Base-by-base conservation (phyloP, 2,329 filamentous ascomycete species). In the Fusarium incarnatum region DNA sequence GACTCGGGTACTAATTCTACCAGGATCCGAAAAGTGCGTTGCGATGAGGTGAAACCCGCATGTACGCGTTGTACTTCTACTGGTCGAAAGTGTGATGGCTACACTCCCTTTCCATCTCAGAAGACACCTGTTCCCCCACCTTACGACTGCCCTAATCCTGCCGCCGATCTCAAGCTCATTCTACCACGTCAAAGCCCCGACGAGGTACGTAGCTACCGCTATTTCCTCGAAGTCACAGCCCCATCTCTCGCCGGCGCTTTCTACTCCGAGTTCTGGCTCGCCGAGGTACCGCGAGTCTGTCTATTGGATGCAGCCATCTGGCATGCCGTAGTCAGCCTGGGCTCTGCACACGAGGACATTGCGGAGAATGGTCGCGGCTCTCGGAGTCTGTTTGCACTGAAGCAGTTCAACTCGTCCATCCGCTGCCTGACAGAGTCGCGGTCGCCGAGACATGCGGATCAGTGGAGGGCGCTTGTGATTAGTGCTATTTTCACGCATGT, bases 251-350 rank as follows among this genome's bases (percentile, higher is more conserved):
- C 64, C 0, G 64, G 64, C 0, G 20, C 40, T 4, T 68, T 68
- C 5, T 46, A 68, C 8, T n/a, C 25, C 7, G 66, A 68, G 11
- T 68, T 62, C 23, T 68, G 66, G 66, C 46, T 59, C 1, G 0
- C 7, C 0, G 59, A 68, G 8, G n/a, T 68, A 2, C 64, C 64
- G 0, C 49, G 55, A 5, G 48, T 60, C 10, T 68, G 66, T 4
- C 37, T 64, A 3, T 46, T 50, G 0, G 66, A 68, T 40, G 25
- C 59, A 1, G 66, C 60, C 0, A 64, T 68, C 8, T 68, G 66
- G 66, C 64, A 68, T 15, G 66, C 66, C 1, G 50, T 65, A 2
- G 64, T 68, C 3, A 68, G 64, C 15, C 53, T 68, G 1, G 64
- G 64, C 1, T 46, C 60, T 8, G 54, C 60, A 0, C 64, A 68